A percentile compares a stretch with the other conserved stretches of the same genome.
These are phyloP conservation scores for Boletus sp. DNA, from an alignment of 1,284 basidiomycete species.

Conservation along the genomic window DNA sequence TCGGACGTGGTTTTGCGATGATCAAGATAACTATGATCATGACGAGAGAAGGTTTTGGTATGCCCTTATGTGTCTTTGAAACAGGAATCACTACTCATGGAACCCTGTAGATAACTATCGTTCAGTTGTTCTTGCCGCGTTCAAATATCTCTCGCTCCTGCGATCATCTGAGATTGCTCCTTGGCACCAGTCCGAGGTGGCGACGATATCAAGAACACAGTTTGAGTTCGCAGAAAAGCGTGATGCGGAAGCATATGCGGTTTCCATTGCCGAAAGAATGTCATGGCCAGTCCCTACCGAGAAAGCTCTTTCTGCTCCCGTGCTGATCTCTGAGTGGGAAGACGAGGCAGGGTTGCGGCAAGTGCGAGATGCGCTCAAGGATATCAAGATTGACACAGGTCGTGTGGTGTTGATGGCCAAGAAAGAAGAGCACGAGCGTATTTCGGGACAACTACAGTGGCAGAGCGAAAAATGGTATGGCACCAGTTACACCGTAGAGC, in stretches of 20 bases:
- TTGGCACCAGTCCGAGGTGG: conserved; percentile 80
- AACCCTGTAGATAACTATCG: conserved; percentile 62
- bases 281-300: conserved; percentile 79
- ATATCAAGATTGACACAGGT: conserved; percentile 41
- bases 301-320: conserved; percentile 71
- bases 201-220: conserved; percentile 67
- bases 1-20: conserved; percentile 83
- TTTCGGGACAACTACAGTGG: conserved; percentile 52
- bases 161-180: conserved; percentile 64
- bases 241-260: conserved; percentile 78
- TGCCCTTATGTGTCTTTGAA: conserved; percentile 29
- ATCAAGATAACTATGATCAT: conserved; percentile 84
- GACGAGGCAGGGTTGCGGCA: conserved; percentile 49
- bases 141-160: conserved; percentile 88
- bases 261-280: conserved; percentile 75
- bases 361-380: conserved; percentile 61
- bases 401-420: conserved; percentile 79
- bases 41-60: conserved; percentile 84
- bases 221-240: conserved; percentile 91
- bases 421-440: conserved; percentile 58
- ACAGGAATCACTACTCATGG: conserved; percentile 6
- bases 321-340: conserved; percentile 78
- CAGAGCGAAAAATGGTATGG: conserved; percentile 82
- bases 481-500: conserved; percentile 73
- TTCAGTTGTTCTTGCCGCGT: conserved; percentile 68